Evolutionary conservation across 2,329 filamentous ascomycete species (phyloP).

Genomic region (Xylogone sp.): DNA sequence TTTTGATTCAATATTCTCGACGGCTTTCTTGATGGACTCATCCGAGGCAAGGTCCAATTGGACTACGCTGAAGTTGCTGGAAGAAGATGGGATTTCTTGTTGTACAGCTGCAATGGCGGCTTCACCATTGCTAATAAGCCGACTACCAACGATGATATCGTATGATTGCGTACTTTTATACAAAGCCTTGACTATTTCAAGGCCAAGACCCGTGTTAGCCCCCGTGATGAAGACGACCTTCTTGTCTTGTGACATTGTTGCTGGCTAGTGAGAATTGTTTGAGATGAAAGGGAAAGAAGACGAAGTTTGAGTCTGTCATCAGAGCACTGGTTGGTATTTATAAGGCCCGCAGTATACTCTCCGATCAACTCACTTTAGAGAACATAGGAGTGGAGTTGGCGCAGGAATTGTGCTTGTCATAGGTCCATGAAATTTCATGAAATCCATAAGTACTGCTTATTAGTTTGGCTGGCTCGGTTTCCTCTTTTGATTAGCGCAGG

Average conservation of each 20-base stretch:
- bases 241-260: constrained; percentile 13
- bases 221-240: constrained; percentile 33
- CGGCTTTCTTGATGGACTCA: background rate
- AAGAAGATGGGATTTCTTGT: constrained; percentile 13
- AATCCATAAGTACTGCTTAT: background rate
- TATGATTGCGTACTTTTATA: constrained; percentile 10
- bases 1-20: background rate
- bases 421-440: too few relatives aligned
- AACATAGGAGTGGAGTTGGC: constrained; percentile 12
- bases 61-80: constrained; percentile 10
- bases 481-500: constrained; percentile 13
- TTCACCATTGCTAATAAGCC: constrained; percentile 36
- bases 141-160: constrained; percentile 38
- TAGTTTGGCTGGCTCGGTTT: constrained; percentile 12
- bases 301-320: constrained; percentile 12
- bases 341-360: constrained; percentile 11
- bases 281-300: constrained; percentile 13
- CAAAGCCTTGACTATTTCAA: constrained; percentile 30
- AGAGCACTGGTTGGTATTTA: constrained; percentile 12
- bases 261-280: constrained; percentile 12
- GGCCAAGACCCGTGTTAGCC: constrained; percentile 37
- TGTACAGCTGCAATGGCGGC: constrained; percentile 28
- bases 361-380: constrained; percentile 11
- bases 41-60: background rate
- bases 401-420: constrained; percentile 12